phyloP scores from a whole-genome alignment of 2,329 filamentous ascomycete genomes.

The Diaporthe australafricana region DNA sequence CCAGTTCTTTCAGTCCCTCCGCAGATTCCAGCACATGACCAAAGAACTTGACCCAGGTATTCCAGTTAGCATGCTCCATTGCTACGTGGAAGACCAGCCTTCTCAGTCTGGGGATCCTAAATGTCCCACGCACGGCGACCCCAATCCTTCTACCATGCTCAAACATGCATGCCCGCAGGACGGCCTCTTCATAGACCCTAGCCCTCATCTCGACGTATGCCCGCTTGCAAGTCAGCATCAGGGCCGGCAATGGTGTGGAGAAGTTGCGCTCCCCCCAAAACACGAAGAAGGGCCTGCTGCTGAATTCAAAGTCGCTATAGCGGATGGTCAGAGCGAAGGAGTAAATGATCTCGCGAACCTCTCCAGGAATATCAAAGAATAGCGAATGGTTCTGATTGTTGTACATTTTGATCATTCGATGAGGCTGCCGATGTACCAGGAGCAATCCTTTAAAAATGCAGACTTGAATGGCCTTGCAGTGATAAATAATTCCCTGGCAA shows the following conservation, averaged over 20 bases:
- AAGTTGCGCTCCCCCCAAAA: slow-evolving; percentile 8
- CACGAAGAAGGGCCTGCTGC: slow-evolving; percentile 20
- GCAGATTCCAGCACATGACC: slow-evolving; percentile 38
- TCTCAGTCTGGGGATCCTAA: slow-evolving; percentile 43
- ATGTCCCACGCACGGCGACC: slow-evolving; percentile 45
- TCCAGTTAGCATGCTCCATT: slow-evolving; percentile 47
- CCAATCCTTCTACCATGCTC: slow-evolving; percentile 43
- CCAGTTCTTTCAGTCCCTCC: slow-evolving; percentile 39
- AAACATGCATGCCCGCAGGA: slow-evolving; percentile 43
- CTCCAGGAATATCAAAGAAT: slow-evolving; percentile 28
- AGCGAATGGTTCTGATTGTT: not conserved
- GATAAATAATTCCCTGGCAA: no score
- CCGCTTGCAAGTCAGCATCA: slow-evolving; percentile 35
- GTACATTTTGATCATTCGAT: not conserved
- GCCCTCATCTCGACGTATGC: slow-evolving; percentile 25
- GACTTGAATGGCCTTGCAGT: no score
- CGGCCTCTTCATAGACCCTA: slow-evolving; percentile 42
- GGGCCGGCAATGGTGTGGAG: slow-evolving; percentile 21
- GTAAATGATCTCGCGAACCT: slow-evolving; percentile 31
- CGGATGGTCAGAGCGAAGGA: slow-evolving; percentile 18
- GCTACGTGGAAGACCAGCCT: slow-evolving; percentile 43
- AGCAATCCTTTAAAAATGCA: no score
- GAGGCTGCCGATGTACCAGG: no score
- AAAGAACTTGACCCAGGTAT: slow-evolving; percentile 46
- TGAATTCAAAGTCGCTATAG: slow-evolving; percentile 33